These are phyloP conservation scores for Glonium stellatum DNA, from an alignment of 495 filamentous ascomycete genomes.

Conservation along the genomic window DNA sequence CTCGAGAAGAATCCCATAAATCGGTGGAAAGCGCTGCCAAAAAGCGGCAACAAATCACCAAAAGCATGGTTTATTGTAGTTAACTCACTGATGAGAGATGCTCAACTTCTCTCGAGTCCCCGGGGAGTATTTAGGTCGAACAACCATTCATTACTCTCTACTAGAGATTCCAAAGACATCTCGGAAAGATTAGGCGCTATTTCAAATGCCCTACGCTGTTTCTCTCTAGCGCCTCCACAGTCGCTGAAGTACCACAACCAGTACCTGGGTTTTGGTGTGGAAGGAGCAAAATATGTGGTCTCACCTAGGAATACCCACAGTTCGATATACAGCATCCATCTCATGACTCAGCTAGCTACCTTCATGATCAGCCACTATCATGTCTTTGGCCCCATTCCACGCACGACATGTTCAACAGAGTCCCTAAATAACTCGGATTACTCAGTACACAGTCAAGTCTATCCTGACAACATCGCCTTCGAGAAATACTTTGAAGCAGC, in stretches of 20 bases:
- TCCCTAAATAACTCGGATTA: neutral
- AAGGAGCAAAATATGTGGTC: neutral
- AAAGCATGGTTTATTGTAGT: conserved; percentile 39
- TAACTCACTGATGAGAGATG: conserved; percentile 29
- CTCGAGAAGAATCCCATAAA: conserved; percentile 26
- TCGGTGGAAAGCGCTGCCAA: conserved; percentile 33
- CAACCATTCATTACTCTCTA: neutral
- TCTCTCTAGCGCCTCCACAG: neutral
- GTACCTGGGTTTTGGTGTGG: neutral
- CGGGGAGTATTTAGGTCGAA: neutral
- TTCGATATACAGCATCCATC: conserved; percentile 1
- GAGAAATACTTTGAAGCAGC: conserved; percentile 2
- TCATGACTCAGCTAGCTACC: neutral
- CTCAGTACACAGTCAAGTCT: neutral
- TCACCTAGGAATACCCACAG: neutral
- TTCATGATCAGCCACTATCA: conserved; percentile 27
- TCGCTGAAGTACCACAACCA: conserved; percentile 3
- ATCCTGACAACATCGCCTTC: neutral
- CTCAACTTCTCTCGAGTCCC: conserved; percentile 21
- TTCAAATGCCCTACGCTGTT: conserved; percentile 1
- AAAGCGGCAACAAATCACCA: conserved; percentile 32
- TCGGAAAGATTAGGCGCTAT: conserved; percentile 1
- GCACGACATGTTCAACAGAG: neutral
- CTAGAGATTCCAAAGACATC: neutral
- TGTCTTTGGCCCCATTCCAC: neutral